Evolutionary conservation across 106 monocot species (phyloP).

Genomic region (Dactylorhiza incarnata): DNA sequence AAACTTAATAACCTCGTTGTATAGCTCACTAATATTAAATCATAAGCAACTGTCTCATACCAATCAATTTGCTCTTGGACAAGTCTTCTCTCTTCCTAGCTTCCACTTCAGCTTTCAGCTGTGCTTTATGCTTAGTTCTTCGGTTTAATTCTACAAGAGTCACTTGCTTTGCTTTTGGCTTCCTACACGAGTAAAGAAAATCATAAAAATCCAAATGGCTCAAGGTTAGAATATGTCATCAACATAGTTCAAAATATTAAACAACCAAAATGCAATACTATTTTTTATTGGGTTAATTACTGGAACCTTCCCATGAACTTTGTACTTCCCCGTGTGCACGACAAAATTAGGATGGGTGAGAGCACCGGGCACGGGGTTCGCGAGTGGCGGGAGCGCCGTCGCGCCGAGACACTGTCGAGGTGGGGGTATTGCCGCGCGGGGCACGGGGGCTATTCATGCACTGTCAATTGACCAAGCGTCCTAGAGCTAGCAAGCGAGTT

Average conservation of each 20-base stretch:
- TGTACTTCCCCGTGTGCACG: too few species aligned
- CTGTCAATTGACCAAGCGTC: too few species aligned
- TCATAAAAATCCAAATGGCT: not conserved
- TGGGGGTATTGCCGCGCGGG: too few species aligned
- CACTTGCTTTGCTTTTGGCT: constrained; percentile 50
- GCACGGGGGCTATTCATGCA: too few species aligned
- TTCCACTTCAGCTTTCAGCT: constrained; percentile 54
- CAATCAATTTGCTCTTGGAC: constrained; percentile 77
- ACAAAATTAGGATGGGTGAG: too few species aligned
- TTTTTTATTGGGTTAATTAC: not conserved
- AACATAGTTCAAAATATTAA: not conserved
- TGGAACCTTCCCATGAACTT: too few species aligned
- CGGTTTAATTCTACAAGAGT: constrained; percentile 77
- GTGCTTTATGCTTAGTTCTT: constrained; percentile 59
- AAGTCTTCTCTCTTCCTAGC: constrained; percentile 46
- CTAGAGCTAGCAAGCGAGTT: too few species aligned
- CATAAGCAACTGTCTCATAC: constrained; percentile 17
- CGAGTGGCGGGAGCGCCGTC: too few species aligned
- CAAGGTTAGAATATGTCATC: not conserved
- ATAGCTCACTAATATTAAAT: not conserved
- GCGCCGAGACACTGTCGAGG: too few species aligned
- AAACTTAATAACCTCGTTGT: not conserved
- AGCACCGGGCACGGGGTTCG: too few species aligned
- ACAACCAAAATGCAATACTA: not conserved
- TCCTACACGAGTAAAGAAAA: constrained; percentile 18